A percentile compares a stretch with the other conserved stretches of the same genome.
phyloP scores from a whole-genome alignment of 164 flowering plant genomes.

The Vitis cinerea region DNA sequence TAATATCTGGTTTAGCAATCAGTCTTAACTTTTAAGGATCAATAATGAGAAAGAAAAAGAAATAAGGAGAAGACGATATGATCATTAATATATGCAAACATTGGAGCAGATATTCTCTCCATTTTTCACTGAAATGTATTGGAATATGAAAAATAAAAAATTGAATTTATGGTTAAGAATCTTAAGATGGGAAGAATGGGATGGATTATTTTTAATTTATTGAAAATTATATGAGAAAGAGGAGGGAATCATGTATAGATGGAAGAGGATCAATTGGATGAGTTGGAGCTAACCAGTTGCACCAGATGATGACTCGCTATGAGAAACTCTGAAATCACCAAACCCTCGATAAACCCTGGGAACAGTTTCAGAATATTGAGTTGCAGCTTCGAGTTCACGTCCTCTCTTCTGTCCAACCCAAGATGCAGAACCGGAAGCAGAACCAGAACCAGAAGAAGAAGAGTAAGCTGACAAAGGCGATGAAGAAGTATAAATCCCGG shows the following conservation, averaged over 20 bases:
- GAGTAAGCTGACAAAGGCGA: constrained; percentile 11
- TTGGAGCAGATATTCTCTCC: too few relatives aligned
- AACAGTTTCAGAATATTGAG: constrained; percentile 23
- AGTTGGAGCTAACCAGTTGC: constrained; percentile 18
- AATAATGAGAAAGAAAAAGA: too few relatives aligned
- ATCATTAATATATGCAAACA: too few relatives aligned
- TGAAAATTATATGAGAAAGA: too few relatives aligned
- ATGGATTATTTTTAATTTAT: too few relatives aligned
- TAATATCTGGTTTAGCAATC: too few relatives aligned
- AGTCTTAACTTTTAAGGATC: too few relatives aligned
- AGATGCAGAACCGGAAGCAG: constrained; percentile 14
- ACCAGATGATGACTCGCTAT: constrained; percentile 24
- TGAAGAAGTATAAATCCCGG: not conserved
- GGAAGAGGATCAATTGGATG: not conserved
- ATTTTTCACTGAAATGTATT: too few relatives aligned
- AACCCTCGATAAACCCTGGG: constrained; percentile 21
- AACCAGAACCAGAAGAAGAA: constrained; percentile 5
- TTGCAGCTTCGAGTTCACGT: constrained; percentile 26
- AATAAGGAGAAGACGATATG: too few relatives aligned
- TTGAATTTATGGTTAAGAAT: too few relatives aligned
- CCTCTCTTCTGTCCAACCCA: constrained; percentile 44
- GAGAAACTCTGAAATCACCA: constrained; percentile 23
- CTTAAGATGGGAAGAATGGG: too few relatives aligned
- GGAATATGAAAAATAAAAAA: too few relatives aligned
- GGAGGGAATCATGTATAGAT: not conserved